A percentile compares a stretch with the other conserved stretches of the same genome.
Evolutionary conservation across 192 early-diverging fungal species (phyloP).

Genomic region (Coemansia sp.): DNA sequence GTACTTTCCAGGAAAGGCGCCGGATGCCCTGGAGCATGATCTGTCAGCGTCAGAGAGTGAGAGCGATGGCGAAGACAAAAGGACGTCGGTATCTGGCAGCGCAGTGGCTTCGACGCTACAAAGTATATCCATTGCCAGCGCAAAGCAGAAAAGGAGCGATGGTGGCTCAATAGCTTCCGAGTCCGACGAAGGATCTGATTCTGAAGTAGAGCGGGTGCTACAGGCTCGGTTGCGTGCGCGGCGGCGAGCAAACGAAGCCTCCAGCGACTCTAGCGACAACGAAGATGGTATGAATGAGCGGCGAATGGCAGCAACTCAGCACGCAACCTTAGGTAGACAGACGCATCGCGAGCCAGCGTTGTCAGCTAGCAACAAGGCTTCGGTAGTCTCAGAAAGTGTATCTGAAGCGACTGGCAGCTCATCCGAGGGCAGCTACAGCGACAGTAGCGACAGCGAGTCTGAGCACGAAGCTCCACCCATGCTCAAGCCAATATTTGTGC

Average conservation of each 20-base stretch:
- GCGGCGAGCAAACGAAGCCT: constrained; percentile 14
- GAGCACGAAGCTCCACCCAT: constrained; percentile 58
- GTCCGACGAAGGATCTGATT: constrained; percentile 15
- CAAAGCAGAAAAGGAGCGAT: neutral
- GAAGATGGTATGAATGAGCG: neutral
- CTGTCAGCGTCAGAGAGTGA: constrained; percentile 45
- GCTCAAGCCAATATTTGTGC: constrained; percentile 91
- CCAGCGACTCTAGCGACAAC: neutral
- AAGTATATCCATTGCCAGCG: neutral
- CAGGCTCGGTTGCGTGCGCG: constrained; percentile 30
- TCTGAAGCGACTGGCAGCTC: neutral
- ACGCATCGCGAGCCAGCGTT: neutral
- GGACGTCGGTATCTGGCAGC: neutral
- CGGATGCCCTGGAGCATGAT: constrained; percentile 11
- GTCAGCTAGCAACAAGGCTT: neutral
- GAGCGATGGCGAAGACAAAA: constrained; percentile 6
- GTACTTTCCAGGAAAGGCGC: constrained; percentile 56
- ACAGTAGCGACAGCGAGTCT: constrained; percentile 62
- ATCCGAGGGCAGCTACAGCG: constrained; percentile 4
- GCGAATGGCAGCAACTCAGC: neutral
- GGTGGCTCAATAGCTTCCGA: neutral
- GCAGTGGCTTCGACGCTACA: neutral
- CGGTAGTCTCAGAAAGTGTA: neutral
- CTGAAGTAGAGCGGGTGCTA: constrained; percentile 25
- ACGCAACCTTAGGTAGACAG: neutral